These are phyloP conservation scores for Bryum argenteum DNA, from an alignment of 225 moss, liverwort and hornwort genomes.

Conservation along the genomic window DNA sequence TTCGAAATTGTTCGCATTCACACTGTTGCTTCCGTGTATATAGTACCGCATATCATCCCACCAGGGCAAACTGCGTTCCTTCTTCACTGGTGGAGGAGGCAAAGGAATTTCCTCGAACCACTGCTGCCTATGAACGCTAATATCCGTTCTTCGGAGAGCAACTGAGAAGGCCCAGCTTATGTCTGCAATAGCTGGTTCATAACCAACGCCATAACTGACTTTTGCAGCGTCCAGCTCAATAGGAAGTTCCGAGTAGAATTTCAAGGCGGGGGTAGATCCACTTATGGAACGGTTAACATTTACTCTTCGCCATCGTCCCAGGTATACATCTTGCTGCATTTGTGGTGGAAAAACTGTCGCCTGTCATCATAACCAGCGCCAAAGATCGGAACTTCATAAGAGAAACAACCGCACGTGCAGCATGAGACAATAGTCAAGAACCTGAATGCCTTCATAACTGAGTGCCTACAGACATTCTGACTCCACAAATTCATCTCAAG, in stretches of 20 bases:
- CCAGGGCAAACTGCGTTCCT: conserved; percentile 96
- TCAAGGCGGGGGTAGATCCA: conserved; percentile 89
- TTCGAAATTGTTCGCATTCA: conserved; percentile 72
- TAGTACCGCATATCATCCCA: conserved; percentile 99
- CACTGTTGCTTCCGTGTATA: conserved; percentile 80
- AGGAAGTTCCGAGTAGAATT: conserved; percentile 82
- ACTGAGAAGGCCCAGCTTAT: conserved; percentile 83
- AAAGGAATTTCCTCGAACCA: conserved; percentile 68
- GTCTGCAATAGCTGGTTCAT: conserved; percentile 95
- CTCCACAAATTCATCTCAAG: not conserved
- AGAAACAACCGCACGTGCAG: conserved; percentile 12
- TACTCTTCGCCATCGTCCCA: conserved; percentile 81
- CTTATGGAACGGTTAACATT: conserved; percentile 87
- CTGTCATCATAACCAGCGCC: conserved; percentile 45
- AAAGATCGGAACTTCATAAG: conserved; percentile 15
- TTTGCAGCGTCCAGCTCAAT: conserved; percentile 73
- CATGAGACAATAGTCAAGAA: conserved; percentile 10
- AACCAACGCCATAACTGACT: conserved; percentile 84
- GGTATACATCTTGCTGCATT: conserved; percentile 75
- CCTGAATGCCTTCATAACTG: conserved; percentile 16
- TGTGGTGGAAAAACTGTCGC: conserved; percentile 90
- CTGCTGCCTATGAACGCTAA: conserved; percentile 60
- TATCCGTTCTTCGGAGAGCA: conserved; percentile 77
- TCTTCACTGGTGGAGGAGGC: conserved; percentile 82
- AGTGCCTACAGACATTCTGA: not conserved